Evolutionary conservation across 495 filamentous ascomycete genomes (phyloP).

Genomic region (Penicillium soppii): DNA sequence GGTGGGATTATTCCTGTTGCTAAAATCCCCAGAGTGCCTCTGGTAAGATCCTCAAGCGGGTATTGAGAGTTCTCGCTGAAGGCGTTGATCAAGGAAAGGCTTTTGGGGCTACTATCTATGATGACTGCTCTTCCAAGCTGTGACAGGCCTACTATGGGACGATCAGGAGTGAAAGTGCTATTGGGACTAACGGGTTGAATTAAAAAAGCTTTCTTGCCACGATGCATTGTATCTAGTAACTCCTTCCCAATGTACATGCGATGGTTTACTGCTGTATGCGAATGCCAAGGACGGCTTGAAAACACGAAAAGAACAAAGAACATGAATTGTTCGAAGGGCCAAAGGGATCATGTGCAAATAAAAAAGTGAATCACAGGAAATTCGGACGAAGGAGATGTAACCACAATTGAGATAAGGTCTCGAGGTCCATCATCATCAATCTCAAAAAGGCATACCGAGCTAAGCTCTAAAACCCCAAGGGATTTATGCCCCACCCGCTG

Average conservation of each 20-base stretch:
- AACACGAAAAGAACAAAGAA: neutral
- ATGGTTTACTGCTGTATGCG: neutral
- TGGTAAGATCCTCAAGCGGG: constrained; percentile 11
- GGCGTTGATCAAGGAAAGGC: neutral
- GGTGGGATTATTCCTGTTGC: constrained; percentile 4
- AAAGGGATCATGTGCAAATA: constrained; percentile 19
- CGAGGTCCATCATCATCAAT: neutral
- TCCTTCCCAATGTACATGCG: neutral
- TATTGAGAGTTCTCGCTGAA: neutral
- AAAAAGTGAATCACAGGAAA: constrained; percentile 14
- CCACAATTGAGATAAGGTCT: neutral
- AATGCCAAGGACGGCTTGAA: neutral
- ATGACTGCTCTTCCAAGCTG: neutral
- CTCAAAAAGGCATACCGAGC: neutral
- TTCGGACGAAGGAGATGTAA: neutral
- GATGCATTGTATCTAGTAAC: neutral
- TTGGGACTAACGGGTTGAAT: neutral
- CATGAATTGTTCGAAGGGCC: constrained; percentile 9
- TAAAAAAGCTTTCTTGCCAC: neutral
- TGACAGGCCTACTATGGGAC: too few species aligned
- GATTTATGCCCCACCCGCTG: neutral
- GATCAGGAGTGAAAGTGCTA: neutral
- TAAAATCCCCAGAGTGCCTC: constrained; percentile 7
- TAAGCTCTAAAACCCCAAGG: neutral
- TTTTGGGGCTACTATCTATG: neutral